Base-by-base conservation (phyloP, 1,284 basidiomycete species). In the Xanthoconium separans region DNA sequence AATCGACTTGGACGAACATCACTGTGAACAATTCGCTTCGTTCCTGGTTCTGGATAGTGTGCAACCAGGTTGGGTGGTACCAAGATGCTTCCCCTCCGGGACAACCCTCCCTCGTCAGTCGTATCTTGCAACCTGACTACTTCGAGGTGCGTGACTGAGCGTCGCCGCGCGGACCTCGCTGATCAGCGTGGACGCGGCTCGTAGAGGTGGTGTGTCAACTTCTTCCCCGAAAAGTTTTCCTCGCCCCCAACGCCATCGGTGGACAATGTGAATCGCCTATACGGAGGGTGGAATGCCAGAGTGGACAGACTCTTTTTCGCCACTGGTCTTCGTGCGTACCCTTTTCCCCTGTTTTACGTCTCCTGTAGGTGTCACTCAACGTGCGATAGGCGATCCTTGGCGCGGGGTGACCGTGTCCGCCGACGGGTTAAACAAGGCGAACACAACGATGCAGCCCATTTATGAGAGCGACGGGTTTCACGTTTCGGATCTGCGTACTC, bases 31-130 rank as follows among this genome's bases (percentile, higher is more conserved):
- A 81, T 54, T 47, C 65, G 2, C 36, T 52, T 1, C 72, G 80
- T 6, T 78, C 78, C 6, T 81, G 79, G 79, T 59, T 50, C 31
- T 81, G 79, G 79, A 69, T 79, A 42, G 68, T 75, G 2, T 89
- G 86, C 65, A 88, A 84, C 61, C 77, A 87, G 71, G 75, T 89
- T 6, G 87, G 87, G 33, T 87, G 72, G 64, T 76, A 81, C 53
- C 83, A 83, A 69, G 82, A 81, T 29, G 78, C 81, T 15, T 80
- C 86, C 7, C 86, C 86, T 0, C n/a, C 42, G 0, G 72, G 65
- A 24, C 63, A 72, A 20, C 82, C 84, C 0, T 74, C 80, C 12
- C 66, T 89, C 47, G 83, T 85, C 9, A 78, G 81, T 6, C 76
- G 84, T 9, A 75, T 87, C 13, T 65, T 87, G n/a, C 77, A 83